Conservation (phyloP, 73 alveolate genomes). For the Blepharisma japonicum region DNA sequence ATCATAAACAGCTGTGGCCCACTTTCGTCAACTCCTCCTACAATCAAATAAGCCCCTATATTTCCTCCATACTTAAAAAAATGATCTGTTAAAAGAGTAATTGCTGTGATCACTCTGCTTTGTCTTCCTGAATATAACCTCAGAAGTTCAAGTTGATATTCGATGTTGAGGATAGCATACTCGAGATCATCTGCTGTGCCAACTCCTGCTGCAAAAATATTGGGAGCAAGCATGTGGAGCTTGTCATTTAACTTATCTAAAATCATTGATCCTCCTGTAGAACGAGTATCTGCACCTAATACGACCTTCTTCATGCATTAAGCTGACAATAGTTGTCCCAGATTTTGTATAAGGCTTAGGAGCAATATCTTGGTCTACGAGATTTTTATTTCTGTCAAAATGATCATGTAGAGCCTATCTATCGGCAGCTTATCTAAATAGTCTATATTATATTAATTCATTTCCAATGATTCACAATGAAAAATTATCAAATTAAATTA, state of each 20-base stretch:
- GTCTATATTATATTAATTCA: constrained; percentile 38
- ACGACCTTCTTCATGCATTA: constrained; percentile 91
- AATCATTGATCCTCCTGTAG: constrained; percentile 97
- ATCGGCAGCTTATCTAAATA: constrained; percentile 46
- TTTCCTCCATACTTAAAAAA: constrained; percentile 82
- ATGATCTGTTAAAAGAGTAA: constrained; percentile 74
- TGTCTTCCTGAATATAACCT: constrained; percentile 89
- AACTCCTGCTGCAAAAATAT: constrained; percentile 97
- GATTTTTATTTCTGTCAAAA: constrained; percentile 48
- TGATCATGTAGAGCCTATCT: constrained; percentile 63
- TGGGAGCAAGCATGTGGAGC: constrained; percentile 95
- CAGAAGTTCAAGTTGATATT: constrained; percentile 75
- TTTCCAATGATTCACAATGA: too few relatives aligned
- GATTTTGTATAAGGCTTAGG: constrained; percentile 74
- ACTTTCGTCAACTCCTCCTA: constrained; percentile 96
- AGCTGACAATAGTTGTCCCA: constrained; percentile 96
- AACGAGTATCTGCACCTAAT: constrained; percentile 99
- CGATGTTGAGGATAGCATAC: constrained; percentile 57
- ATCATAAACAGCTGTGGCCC: constrained; percentile 80
- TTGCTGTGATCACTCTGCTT: constrained; percentile 93
- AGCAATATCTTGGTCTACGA: constrained; percentile 33
- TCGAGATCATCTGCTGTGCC: constrained; percentile 99
- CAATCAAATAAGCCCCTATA: constrained; percentile 94
- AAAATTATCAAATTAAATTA: too few relatives aligned
- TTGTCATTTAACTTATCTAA: constrained; percentile 97